A percentile compares a stretch with the other conserved stretches of the same genome.
Evolutionary conservation across 164 flowering plant genomes (phyloP).

Genomic region (Annona squamosa): DNA sequence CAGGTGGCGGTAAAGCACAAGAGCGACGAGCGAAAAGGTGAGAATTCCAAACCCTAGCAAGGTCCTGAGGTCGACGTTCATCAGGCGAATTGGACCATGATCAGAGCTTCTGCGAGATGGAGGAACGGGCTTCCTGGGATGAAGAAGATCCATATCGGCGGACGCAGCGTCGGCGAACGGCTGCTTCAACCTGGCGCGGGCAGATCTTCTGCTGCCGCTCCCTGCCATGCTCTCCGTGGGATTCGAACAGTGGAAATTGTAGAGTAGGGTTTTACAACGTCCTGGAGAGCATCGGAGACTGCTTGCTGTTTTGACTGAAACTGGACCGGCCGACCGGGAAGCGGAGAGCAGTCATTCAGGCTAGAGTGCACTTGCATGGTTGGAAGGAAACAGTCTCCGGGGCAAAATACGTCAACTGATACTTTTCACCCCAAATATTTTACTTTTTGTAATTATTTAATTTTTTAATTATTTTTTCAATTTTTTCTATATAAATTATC

Average conservation of each 20-base stretch:
- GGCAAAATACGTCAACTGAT: too few species aligned
- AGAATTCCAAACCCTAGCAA: conserved; percentile 9
- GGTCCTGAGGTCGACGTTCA: conserved; percentile 4
- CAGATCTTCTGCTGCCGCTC: conserved; percentile 7
- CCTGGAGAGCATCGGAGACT: background rate
- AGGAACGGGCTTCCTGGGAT: background rate
- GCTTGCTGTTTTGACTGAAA: background rate
- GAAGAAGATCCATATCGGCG: background rate
- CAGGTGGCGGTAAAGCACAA: conserved; percentile 5
- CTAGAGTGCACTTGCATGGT: background rate
- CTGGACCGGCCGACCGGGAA: background rate
- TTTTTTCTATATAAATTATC: too few species aligned
- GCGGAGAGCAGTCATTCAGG: background rate
- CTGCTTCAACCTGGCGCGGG: conserved; percentile 8
- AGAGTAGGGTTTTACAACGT: background rate
- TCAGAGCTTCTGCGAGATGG: background rate
- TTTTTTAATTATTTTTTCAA: too few species aligned
- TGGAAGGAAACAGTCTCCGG: too few species aligned
- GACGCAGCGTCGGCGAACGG: background rate
- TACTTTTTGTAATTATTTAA: too few species aligned
- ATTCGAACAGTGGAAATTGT: background rate
- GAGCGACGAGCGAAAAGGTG: background rate
- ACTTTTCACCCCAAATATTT: too few species aligned
- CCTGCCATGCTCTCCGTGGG: conserved; percentile 4
- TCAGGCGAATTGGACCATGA: conserved; percentile 6